Percentiles rank a stretch among this genome's conserved stretches.
Evolutionary conservation across 2,329 filamentous ascomycete species (phyloP).

Genomic region (Cytospora paraplurivora): DNA sequence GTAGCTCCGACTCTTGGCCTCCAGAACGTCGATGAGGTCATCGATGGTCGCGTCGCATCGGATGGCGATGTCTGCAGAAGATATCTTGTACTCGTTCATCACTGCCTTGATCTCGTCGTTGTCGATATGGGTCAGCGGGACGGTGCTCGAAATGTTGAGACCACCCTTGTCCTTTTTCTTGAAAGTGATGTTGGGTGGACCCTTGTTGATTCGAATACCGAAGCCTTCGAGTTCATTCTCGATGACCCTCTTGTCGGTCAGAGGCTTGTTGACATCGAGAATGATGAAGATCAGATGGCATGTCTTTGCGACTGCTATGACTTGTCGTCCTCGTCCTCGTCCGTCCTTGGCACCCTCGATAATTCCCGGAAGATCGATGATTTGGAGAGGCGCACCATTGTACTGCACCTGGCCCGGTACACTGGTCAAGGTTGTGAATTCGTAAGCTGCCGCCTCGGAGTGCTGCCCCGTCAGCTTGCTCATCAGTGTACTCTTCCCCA

Average conservation of each 20-base stretch:
- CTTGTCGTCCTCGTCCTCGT: conserved; percentile 94
- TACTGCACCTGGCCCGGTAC: conserved; percentile 95
- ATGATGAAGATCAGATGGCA: conserved; percentile 99
- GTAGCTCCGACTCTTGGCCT: conserved; percentile 92
- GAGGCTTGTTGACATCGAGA: conserved; percentile 95
- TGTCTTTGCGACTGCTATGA: conserved; percentile 98
- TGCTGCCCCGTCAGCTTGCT: conserved; percentile 92
- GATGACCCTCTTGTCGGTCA: conserved; percentile 95
- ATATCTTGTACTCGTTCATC: conserved; percentile 95
- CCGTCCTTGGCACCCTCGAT: conserved; percentile 98
- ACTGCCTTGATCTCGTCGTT: conserved; percentile 97
- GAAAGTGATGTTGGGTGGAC: conserved; percentile 97
- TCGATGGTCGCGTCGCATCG: conserved; percentile 97
- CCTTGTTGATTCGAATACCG: conserved; percentile 96
- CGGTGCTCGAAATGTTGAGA: conserved; percentile 92
- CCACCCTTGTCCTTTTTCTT: conserved; percentile 99
- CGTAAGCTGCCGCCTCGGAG: conserved; percentile 95
- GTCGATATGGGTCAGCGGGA: conserved; percentile 88
- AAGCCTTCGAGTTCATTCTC: conserved; percentile 96
- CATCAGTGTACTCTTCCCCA: conserved; percentile 98
- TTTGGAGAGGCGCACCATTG: conserved; percentile 95
- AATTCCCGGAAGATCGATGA: conserved; percentile 97
- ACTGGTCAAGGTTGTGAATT: conserved; percentile 97
- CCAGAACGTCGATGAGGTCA: conserved; percentile 92
- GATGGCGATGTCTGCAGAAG: conserved; percentile 95